Evolutionary conservation across 176 grass and related monocot species (phyloP).

Genomic region (Paspalum notatum): DNA sequence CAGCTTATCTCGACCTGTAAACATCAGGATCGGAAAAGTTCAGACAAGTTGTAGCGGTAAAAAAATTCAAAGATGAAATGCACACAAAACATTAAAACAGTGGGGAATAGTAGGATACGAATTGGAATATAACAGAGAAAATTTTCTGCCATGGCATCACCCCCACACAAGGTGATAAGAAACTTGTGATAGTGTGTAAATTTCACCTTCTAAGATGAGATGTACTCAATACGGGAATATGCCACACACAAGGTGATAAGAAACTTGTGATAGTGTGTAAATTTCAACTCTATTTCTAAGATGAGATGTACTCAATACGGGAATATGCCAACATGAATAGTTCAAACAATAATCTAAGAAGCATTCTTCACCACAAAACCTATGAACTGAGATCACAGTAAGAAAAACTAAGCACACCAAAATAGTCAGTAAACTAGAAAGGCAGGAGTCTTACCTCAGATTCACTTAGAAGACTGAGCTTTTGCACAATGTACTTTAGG

Average conservation of each 20-base stretch:
- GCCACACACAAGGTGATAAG: conserved; percentile 7
- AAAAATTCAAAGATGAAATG: neutral
- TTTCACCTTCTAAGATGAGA: conserved; percentile 16
- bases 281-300: conserved; percentile 28
- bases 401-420: conserved; percentile 1
- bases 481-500: conserved; percentile 78
- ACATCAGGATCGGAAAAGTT: conserved; percentile 7
- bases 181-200: neutral
- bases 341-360: neutral
- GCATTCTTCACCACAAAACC: neutral
- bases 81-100: neutral
- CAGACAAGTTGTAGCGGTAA: conserved; percentile 2
- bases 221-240: neutral
- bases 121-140: neutral
- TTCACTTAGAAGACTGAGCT: conserved; percentile 72
- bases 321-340: neutral
- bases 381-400: neutral
- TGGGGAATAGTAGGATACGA: neutral
- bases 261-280: neutral
- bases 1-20: conserved; percentile 83
- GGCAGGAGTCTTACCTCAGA: conserved; percentile 60
- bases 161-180: conserved; percentile 16
- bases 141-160: too few relatives aligned
- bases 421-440: neutral
- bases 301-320: neutral